Conservation (phyloP, 2,329 filamentous ascomycete genomes). For the Cladorrhinum sp. region DNA sequence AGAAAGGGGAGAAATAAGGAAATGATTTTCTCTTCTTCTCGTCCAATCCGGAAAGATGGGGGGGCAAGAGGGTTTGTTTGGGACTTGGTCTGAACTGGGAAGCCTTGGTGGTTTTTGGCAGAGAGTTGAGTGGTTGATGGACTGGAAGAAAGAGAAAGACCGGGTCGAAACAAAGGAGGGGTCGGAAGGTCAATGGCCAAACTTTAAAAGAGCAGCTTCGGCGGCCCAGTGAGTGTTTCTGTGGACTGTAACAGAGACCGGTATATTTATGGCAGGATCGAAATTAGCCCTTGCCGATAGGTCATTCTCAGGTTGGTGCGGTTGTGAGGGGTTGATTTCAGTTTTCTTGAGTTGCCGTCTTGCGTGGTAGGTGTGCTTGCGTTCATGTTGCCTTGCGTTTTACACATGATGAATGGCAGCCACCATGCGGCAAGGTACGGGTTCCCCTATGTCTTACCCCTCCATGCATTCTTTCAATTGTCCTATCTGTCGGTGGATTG, state of each 20-base stretch:
- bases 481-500: background rate
- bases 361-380: background rate
- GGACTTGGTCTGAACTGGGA: background rate
- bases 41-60: constrained; percentile 5
- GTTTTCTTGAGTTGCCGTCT: background rate
- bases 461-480: background rate
- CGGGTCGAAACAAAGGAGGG: background rate
- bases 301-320: background rate
- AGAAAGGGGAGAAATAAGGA: background rate
- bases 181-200: background rate
- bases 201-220: background rate
- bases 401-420: background rate
- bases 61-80: constrained; percentile 1
- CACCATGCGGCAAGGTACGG: background rate
- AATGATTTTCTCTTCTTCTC: background rate
- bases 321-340: background rate
- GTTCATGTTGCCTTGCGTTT: background rate
- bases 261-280: background rate
- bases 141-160: background rate
- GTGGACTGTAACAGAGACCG: background rate
- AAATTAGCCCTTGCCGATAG: background rate
- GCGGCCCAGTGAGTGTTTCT: background rate
- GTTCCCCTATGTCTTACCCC: background rate
- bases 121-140: background rate
- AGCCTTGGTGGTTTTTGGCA: no score